Conservation (phyloP, 73 alveolate species). For the Symbiodinium pilosum region DNA sequence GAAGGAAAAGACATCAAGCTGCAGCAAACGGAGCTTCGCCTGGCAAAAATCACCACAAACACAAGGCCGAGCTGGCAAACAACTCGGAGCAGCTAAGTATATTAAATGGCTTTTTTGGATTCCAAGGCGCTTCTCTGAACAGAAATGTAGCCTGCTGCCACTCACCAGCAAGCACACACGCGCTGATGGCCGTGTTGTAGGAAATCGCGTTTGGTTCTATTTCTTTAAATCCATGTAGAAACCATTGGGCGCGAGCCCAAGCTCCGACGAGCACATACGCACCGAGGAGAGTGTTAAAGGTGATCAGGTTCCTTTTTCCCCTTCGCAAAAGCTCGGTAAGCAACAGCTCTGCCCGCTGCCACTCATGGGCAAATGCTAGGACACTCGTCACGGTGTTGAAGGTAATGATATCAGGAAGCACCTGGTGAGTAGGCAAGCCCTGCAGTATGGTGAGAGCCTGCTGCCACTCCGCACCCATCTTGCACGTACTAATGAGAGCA, state of each 20-base stretch:
- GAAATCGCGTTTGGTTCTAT: not conserved
- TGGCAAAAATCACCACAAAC: not conserved
- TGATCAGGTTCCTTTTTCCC: slow-evolving; percentile 7
- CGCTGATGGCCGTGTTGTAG: not conserved
- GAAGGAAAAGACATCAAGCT: not conserved
- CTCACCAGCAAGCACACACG: not conserved
- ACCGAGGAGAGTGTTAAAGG: not conserved
- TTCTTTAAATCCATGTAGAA: not conserved
- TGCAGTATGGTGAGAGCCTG: slow-evolving; percentile 14
- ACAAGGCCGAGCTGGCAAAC: too few relatives aligned
- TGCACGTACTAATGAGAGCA: slow-evolving; percentile 32
- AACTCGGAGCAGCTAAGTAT: not conserved
- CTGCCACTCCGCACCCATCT: slow-evolving; percentile 8
- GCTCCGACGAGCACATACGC: not conserved
- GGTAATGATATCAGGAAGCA: slow-evolving; percentile 6
- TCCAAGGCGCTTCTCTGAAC: not conserved
- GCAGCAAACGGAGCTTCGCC: not conserved
- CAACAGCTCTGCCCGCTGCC: slow-evolving; percentile 38
- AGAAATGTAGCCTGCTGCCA: not conserved
- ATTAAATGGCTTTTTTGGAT: not conserved
- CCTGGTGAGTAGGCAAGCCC: not conserved
- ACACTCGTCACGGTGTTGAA: slow-evolving; percentile 26
- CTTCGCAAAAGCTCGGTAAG: not conserved
- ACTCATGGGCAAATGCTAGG: not conserved
- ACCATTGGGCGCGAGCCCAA: not conserved